Evolutionary conservation across 176 grass and related monocot genomes (phyloP).

Genomic region (Puccinellia tenuiflora): DNA sequence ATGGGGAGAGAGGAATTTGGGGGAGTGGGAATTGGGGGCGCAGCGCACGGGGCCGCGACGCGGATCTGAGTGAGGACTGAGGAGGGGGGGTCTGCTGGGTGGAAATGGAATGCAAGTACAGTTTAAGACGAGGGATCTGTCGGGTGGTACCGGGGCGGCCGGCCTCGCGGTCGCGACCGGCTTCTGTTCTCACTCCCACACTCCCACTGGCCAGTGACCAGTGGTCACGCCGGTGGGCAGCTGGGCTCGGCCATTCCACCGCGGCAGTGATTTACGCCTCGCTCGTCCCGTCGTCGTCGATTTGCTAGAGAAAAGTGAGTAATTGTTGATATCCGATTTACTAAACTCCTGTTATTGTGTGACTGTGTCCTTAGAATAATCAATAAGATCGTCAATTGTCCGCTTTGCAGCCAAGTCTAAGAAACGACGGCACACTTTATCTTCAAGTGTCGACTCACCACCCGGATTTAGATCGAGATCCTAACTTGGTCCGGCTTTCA

Average conservation of each 20-base stretch:
- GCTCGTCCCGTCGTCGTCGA: too few relatives aligned
- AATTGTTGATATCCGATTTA: too few relatives aligned
- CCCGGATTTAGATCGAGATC: too few relatives aligned
- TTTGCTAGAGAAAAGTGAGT: too few relatives aligned
- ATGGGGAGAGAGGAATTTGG: neutral
- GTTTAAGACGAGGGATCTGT: constrained; percentile 50
- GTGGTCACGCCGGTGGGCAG: neutral
- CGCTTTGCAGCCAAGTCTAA: too few relatives aligned
- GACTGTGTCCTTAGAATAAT: too few relatives aligned
- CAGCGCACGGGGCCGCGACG: constrained; percentile 28
- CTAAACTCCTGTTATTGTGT: too few relatives aligned
- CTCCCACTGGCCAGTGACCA: neutral
- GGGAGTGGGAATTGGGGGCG: constrained; percentile 18
- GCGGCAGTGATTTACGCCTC: too few relatives aligned
- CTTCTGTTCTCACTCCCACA: neutral
- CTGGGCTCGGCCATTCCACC: neutral
- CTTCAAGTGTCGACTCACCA: too few relatives aligned
- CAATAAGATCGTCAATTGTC: too few relatives aligned
- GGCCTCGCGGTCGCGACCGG: neutral
- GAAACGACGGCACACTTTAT: too few relatives aligned
- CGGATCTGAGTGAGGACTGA: constrained; percentile 30
- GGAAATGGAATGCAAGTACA: constrained; percentile 37
- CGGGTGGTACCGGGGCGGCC: constrained; percentile 27
- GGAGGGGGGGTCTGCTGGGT: neutral
- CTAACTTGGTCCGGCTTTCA: too few relatives aligned